Evolutionary conservation across 306 rosid species (phyloP).

Genomic region (Geum urbanum): DNA sequence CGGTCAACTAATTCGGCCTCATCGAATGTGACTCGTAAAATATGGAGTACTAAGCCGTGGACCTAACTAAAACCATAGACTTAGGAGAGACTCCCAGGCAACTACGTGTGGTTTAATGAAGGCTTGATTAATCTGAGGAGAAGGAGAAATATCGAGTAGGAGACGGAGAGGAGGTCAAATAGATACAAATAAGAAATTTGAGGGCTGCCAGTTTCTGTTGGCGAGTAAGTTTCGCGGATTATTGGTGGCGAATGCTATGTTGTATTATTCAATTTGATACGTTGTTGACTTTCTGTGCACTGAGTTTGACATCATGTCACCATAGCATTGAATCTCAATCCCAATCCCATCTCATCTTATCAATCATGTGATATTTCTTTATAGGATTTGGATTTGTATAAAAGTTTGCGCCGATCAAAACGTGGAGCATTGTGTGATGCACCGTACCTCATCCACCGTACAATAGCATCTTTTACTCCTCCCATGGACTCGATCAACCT

Average conservation of each 20-base stretch:
- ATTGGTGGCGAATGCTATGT: no score
- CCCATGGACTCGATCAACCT: background rate
- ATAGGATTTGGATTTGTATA: background rate
- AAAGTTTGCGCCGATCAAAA: background rate
- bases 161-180: slow-evolving; percentile 7
- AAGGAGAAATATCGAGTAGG: no score
- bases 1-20: slow-evolving; percentile 70
- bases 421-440: slow-evolving; percentile 39
- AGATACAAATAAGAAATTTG: background rate
- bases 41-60: background rate
- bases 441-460: slow-evolving; percentile 72
- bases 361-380: slow-evolving; percentile 36
- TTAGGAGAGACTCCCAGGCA: slow-evolving; percentile 47
- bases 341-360: slow-evolving; percentile 1
- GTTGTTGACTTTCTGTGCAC: slow-evolving; percentile 38
- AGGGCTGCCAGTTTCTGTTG: background rate
- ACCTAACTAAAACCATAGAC: slow-evolving; percentile 31
- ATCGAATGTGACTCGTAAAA: slow-evolving; percentile 45
- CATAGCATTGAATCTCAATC: slow-evolving; percentile 3
- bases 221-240: slow-evolving; percentile 19
- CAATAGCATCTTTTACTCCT: slow-evolving; percentile 37
- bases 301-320: slow-evolving; percentile 26
- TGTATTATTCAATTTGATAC: slow-evolving; percentile 35
- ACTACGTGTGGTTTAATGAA: slow-evolving; percentile 35
- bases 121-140: background rate